Evolutionary conservation across 2,329 filamentous ascomycete species (phyloP), one percentile per base, ranked within the genome.

Genomic region (Fulvia fulva): DNA sequence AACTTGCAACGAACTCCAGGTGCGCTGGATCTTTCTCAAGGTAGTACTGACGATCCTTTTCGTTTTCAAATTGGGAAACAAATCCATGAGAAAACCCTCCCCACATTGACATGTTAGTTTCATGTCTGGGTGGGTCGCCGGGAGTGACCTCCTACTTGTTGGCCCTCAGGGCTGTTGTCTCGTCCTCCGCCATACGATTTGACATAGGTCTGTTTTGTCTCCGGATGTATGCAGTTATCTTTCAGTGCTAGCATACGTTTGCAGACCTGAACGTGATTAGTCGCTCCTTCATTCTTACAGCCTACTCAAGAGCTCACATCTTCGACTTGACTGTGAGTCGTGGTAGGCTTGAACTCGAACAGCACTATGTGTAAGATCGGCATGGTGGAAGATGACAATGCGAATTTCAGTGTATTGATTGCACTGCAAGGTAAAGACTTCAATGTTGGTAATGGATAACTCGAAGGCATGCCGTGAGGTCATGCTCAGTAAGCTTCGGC

Each of bases 21-120:
- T 91, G 88, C 8, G 74, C 81, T 1, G 86, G 85, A 65, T 91
- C 88, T 28, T 83, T 74, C 53, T 81, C 72, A 6, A 88, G 73
- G 68, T 91, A 91, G 66, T 89, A 90, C 60, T 85, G 80, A 49
- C 87, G 77, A 12, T 32, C 87, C 61, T 83, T 80, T 19, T 77
- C 76, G 22, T 71, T 86, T 9, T 81, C 79, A 58, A 91, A 91
- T 65, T 89, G 83, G 22, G 81, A 79, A 1, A 91, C 80, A 62
- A 91, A 91, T 0, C 79, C 85, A 68, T 91, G 88, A 0, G 86
- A 86, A 52, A 87, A 82, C 0, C 82, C 87, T 51, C 80, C 78
- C 86, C 64, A 49, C 6, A 21, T 23, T 51, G 47, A 22, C 28
- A 44, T 30, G 32, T 11, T 44, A 49, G 21, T 8, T 37, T 56